Evolutionary conservation across 176 grass and related monocot species (phyloP), one percentile per base, ranked within the genome.

Genomic region (Eremochloa ophiuroides): DNA sequence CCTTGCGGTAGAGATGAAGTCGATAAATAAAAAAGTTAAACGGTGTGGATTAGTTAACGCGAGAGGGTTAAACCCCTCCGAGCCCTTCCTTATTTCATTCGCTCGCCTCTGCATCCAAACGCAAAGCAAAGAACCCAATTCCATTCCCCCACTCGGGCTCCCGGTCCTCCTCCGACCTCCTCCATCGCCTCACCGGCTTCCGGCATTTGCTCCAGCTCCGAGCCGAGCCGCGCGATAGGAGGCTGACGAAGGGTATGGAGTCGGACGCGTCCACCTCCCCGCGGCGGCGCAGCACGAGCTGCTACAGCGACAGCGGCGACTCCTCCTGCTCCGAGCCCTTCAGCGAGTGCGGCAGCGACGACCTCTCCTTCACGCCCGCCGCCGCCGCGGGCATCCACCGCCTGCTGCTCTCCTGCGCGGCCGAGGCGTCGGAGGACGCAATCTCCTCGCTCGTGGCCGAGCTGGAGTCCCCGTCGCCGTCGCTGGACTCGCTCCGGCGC

Each of bases 311-410:
- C 70, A 91, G 81, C 81, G 91, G 86, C 46, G 91, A 93, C 70
- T 91, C 94, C n/a, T 91, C 88, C 31, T 85, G 81, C 80, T 87
- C 90, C 26, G 87, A 83, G 67, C 86, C 88, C 20, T 98, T 98
- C 86, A 98, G 95, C 74, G 90, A 98, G 23, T 93, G 91, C 82
- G 83, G 88, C 41, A 91, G 88, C 78, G 93, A 91, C 80, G 89
- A 93, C 82, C 75, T 86, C 22, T 81, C 88, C 39, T 75, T 85
- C 72, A 62, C 85, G 14, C 80, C 80, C 0, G 59, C 85, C 7
- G 81, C 43, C 2, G 78, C 75, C 6, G 86, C 69, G 11, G 79
- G 88, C 30, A 81, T 91, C 74, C 90, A 91, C 50, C 88, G 88
- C 18, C 79, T 94, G 0, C 84, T 95, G 1, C 83, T 95, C 16